Conservation (phyloP, 148 eudicot species). For the Cornus florida region DNA sequence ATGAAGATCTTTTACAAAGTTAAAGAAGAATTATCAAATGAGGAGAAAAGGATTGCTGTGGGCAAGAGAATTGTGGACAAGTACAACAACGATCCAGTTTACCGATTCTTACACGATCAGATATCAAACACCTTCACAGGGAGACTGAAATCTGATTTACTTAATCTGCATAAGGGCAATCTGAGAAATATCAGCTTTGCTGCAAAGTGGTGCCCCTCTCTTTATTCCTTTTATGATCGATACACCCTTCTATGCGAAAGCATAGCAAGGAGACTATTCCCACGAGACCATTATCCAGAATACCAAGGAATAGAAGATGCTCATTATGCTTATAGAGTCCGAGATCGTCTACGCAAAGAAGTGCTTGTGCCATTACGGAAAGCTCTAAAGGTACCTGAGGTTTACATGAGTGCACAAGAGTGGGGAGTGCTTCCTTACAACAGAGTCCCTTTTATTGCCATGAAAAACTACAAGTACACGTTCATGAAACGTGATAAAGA, state of each 20-base stretch:
- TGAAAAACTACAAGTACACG: not conserved
- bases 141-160: not conserved
- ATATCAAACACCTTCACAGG: constrained; percentile 2
- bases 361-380: constrained; percentile 8
- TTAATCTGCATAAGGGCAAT: constrained; percentile 5
- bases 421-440: not conserved
- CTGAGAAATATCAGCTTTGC: constrained; percentile 6
- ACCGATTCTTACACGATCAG: constrained; percentile 11
- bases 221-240: not conserved
- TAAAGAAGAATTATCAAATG: not conserved
- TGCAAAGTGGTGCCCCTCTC: constrained; percentile 16
- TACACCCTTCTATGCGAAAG: not conserved
- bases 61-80: constrained; percentile 8
- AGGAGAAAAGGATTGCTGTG: not conserved
- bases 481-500: not conserved
- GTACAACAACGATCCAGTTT: constrained; percentile 13
- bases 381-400: constrained; percentile 1
- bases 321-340: constrained; percentile 1
- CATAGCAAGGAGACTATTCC: constrained; percentile 14
- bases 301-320: constrained; percentile 1
- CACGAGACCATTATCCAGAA: not conserved
- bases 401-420: constrained; percentile 2
- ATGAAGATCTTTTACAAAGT: too few species aligned
- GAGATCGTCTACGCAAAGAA: constrained; percentile 9
- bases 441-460: constrained; percentile 11